Base-by-base conservation (phyloP, 179 eudicot species). In the Heliamphora pulchella region DNA sequence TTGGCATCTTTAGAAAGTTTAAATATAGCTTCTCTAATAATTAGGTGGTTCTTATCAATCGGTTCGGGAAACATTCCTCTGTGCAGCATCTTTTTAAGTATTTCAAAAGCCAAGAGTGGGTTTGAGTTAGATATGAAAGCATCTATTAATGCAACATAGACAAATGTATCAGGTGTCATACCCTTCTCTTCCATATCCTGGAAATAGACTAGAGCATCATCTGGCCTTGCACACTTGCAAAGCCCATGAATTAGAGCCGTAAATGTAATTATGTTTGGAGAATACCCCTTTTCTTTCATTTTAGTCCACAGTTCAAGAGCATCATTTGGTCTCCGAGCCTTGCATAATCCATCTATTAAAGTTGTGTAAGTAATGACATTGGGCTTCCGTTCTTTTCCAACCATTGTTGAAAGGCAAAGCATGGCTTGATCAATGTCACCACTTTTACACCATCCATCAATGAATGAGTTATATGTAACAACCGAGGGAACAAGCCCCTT, bases 211-310 rank as follows among this genome's bases (percentile, higher is more conserved):
- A 91, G 78, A 41, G 91, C 98, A 48, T 41, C 79, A 81, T 89
- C 91, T 69, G 90, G 90, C 82, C 80, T 87, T 50, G 80, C 80
- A 70, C 89, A 91, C 87, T 91, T 94, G 87, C 93, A 94, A 80
- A 94, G 97, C 54, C 98, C 97, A 84, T 82, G 80, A 77, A 94
- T 86, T 58, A 94, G 82, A 81, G 97, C 94, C 94, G 89, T 90
- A 82, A 80, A 94, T 72, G 93, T 77, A 55, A 93, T 89, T 79
- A 90, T 86, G 82, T 89, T 93, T 31, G 97, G 96, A 31, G 82
- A 18, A 82, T 89, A 89, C 58, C 90, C 89, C 59, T 91, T 88
- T n/a, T n/a, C 81, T 72, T 70, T 82, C 97, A 93, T 94, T 84
- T 88, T 84, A 31, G 80, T 85, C 96, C 94, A 94, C 75, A 93